Base-by-base conservation (phyloP, 1,284 basidiomycete species). In the Rhodotorula sp. region DNA sequence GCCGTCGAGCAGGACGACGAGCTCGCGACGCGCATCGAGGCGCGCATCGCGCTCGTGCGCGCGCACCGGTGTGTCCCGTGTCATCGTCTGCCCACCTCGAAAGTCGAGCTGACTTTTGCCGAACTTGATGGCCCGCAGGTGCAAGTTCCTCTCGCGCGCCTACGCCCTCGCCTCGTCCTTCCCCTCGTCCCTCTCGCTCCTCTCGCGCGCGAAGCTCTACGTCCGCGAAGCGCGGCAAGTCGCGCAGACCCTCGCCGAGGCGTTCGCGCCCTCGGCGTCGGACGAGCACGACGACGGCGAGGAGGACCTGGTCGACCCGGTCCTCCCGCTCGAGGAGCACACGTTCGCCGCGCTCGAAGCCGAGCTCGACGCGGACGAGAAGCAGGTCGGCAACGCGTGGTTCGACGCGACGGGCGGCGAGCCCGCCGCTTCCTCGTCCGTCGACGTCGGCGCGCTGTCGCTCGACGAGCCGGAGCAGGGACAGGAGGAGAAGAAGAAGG, bases 1-100 rank as follows among this genome's bases (percentile, higher is more conserved):
- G 87, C 93, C 55, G 91, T 96, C 23, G 92, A 96, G 78, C 91
- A 94, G 79, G 91, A 88, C 77, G 89, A 91, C 0, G 91, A 92
- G 74, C 85, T 95, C 14, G 86, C 89, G 0, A 84, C 88, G 5
- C 89, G 88, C 8, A 87, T 92, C 2, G 92, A 96, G 66, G 89
- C 88, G 0, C 84, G 91, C 53, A 81, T 91, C 60, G 86, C 87
- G 0, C 91, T 87, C 79, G 90, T 90, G 21, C 89, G 90, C 78
- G 90, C 89, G 2, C 86, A 86, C 63, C 87, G 90, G 89, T 91
- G 76, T 71, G 84, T 81, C 19, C n/a, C n/a, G n/a, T n/a, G n/a
- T n/a, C n/a, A n/a, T n/a, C n/a, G n/a, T n/a, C n/a, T n/a, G n/a
- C n/a, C 34, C 34, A 34, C 34, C 34, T 34, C 34, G 34, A 34